A percentile compares a stretch with the other conserved stretches of the same genome.
phyloP scores from a whole-genome alignment of 176 grass and related monocot genomes.

The Aegilops umbellulata region DNA sequence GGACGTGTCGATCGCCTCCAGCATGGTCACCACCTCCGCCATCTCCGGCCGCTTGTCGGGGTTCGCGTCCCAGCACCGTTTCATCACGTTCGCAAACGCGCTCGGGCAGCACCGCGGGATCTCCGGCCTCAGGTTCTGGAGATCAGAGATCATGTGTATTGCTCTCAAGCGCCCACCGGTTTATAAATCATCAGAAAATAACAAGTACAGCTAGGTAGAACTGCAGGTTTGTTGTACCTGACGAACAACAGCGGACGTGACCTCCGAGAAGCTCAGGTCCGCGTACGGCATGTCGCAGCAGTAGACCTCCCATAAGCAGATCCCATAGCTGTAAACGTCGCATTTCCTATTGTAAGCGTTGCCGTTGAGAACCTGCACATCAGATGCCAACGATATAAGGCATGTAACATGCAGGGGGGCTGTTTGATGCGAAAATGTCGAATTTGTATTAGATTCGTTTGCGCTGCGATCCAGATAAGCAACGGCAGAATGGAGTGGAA shows the following conservation, averaged over 20 bases:
- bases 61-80: constrained; percentile 86
- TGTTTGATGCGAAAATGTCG: background rate
- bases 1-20: constrained; percentile 80
- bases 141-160: background rate
- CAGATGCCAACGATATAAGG: background rate
- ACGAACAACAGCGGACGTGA: constrained; percentile 90
- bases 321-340: constrained; percentile 95
- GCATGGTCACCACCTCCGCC: constrained; percentile 75
- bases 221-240: constrained; percentile 50
- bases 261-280: constrained; percentile 86
- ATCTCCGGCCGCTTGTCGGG: constrained; percentile 87
- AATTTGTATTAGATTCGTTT: background rate
- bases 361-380: constrained; percentile 90
- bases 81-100: constrained; percentile 81
- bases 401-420: background rate
- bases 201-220: background rate
- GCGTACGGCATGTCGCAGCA: constrained; percentile 99
- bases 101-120: constrained; percentile 93
- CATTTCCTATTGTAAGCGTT: constrained; percentile 95
- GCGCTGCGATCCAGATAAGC: background rate
- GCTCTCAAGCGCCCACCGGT: background rate
- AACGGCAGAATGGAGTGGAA: background rate
- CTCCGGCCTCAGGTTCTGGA: constrained; percentile 90
- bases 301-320: constrained; percentile 92
- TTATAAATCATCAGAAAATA: background rate